Evolutionary conservation across 345 rosid genomes (phyloP).

Genomic region (Linum usitatissimum): DNA sequence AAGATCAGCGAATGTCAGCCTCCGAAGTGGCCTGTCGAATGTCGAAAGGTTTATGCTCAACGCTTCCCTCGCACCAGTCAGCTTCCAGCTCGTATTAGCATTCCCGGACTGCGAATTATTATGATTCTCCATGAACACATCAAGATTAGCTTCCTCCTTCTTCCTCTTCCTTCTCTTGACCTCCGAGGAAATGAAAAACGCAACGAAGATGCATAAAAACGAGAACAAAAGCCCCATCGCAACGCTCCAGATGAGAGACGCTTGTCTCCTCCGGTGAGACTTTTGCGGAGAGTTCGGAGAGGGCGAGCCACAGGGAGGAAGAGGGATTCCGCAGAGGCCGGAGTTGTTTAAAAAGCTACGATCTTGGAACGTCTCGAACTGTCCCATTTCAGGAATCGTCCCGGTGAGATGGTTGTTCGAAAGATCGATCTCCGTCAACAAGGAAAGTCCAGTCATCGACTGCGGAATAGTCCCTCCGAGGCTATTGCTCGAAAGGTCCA

Average conservation of each 20-base stretch:
- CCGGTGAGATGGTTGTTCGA: conserved; percentile 66
- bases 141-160: conserved; percentile 41
- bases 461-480: conserved; percentile 62
- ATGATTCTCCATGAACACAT: conserved; percentile 46
- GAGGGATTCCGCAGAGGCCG: conserved; percentile 83
- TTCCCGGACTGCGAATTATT: conserved; percentile 56
- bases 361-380: conserved; percentile 63
- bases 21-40: conserved; percentile 74
- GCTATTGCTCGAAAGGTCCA: conserved; percentile 66
- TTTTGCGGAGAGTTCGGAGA: conserved; percentile 30
- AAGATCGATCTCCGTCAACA: conserved; percentile 59
- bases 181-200: conserved; percentile 55
- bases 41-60: conserved; percentile 74
- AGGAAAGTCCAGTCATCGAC: conserved; percentile 43
- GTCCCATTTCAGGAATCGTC: conserved; percentile 65
- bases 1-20: conserved; percentile 86
- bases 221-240: conserved; percentile 84
- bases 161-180: conserved; percentile 56
- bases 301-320: conserved; percentile 36
- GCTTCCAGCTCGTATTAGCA: conserved; percentile 59
- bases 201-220: conserved; percentile 55
- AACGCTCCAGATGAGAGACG: conserved; percentile 61
- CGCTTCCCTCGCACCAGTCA: conserved; percentile 59
- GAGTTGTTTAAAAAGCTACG: conserved; percentile 57
- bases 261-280: conserved; percentile 33